Conservation (phyloP, 352 stramenopile genomes). For the Globisporangium lucens region DNA sequence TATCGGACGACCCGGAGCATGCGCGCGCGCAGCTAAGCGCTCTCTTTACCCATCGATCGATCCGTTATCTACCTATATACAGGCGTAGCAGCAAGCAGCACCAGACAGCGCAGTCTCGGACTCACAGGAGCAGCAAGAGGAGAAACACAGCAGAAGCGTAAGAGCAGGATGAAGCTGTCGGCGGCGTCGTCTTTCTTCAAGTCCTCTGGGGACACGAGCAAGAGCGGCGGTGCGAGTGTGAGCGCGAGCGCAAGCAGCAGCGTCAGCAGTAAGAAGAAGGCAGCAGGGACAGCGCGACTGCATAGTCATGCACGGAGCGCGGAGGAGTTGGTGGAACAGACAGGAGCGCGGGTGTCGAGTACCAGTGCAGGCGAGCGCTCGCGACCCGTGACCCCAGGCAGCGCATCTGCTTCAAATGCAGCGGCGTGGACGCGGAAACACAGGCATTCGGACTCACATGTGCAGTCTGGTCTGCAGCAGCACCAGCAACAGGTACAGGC, state of each 20-base stretch:
- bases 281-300: neutral
- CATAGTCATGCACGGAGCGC: neutral
- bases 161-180: constrained; percentile 9
- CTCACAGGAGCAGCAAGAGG: neutral
- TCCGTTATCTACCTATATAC: neutral
- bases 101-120: neutral
- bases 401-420: neutral
- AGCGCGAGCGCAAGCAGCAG: neutral
- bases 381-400: constrained; percentile 2
- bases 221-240: neutral
- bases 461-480: constrained; percentile 27
- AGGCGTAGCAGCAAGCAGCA: neutral
- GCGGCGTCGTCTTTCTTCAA: constrained; percentile 4
- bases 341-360: constrained; percentile 10
- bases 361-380: constrained; percentile 6
- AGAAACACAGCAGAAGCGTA: neutral
- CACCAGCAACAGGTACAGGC: neutral
- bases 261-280: constrained; percentile 4
- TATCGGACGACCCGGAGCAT: constrained; percentile 8
- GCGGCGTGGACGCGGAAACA: constrained; percentile 11
- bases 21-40: constrained; percentile 1
- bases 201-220: neutral
- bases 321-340: constrained; percentile 8
- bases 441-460: constrained; percentile 16
- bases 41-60: neutral